Percentiles rank a stretch among this genome's conserved stretches.
Evolutionary conservation across 2,329 filamentous ascomycete species (phyloP).

Genomic region (Cladophialophora exuberans): DNA sequence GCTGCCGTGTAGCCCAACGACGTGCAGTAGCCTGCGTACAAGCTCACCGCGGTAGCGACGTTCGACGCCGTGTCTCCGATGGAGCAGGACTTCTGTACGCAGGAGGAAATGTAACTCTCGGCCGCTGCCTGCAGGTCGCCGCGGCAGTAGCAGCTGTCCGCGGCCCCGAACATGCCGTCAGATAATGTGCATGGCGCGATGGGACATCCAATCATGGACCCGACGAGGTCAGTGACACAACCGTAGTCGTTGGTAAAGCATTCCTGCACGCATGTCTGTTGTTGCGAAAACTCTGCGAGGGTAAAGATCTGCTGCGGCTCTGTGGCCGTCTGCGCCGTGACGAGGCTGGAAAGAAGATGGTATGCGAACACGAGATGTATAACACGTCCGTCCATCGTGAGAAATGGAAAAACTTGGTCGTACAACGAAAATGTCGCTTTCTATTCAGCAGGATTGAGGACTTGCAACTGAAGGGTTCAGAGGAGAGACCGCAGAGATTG

Average conservation of each 20-base stretch:
- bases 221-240: slow-evolving; percentile 8
- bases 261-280: slow-evolving; percentile 10
- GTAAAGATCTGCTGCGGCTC: not conserved
- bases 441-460: too few species aligned
- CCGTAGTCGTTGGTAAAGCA: slow-evolving; percentile 1
- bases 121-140: slow-evolving; percentile 8
- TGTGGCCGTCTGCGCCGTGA: slow-evolving; percentile 5
- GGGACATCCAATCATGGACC: slow-evolving; percentile 3
- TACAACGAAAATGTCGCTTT: too few species aligned
- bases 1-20: slow-evolving; percentile 1
- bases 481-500: too few species aligned
- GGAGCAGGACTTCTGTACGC: slow-evolving; percentile 7
- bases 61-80: slow-evolving; percentile 8
- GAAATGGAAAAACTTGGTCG: too few species aligned
- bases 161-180: not conserved
- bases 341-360: not conserved
- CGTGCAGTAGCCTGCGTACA: slow-evolving; percentile 10
- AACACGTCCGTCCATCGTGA: not conserved
- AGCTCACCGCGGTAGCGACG: not conserved
- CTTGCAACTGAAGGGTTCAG: too few species aligned
- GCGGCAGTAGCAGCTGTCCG: slow-evolving; percentile 12
- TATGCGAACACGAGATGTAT: not conserved
- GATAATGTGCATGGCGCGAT: not conserved
- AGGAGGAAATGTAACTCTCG: slow-evolving; percentile 2
- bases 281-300: slow-evolving; percentile 5